Base-by-base conservation (phyloP, 2,329 filamentous ascomycete genomes). In the Monosporascus sp. region DNA sequence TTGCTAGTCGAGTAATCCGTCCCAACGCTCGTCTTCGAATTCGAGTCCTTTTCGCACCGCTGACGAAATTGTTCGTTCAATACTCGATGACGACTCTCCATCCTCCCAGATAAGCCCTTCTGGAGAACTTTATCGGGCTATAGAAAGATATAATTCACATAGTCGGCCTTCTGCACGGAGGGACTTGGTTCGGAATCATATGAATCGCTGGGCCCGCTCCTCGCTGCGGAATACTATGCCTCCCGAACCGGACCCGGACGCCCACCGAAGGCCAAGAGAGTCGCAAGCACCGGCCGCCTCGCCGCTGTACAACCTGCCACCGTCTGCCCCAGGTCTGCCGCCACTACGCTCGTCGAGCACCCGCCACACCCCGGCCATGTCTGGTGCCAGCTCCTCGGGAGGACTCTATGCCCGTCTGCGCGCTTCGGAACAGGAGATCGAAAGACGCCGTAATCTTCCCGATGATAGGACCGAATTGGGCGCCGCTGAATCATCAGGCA, bases 71-170 rank as follows among this genome's bases (percentile, higher is more conserved):
- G 64, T 74, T 24, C 68, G 67, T 49, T 71, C 68, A 51, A 72
- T 73, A 51, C 68, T 74, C 61, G 68, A 74, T 63, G 68, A 70
- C 55, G 63, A 69, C 57, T 61, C 69, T 52, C 56, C 68, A 17
- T 62, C 68, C 56, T 60, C 66, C 52, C 63, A 72, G 43, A 69
- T 74, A 45, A 74, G 70, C 49, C 70, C 71, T 20, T 76, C 73
- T 26, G 72, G 72, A 58, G 72, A 77, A 63, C 60, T 76, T 48
- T 72, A 69, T 56, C 65, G 72, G 59, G 69, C 70, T 49, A 70
- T 77, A 70, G 72, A 72, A 57, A 67, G 71, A 54, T 73, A 68
- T 51, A 67, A 73, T 59, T 62, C 68, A 51, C 59, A 63, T 53
- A 60, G 59, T 49, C 54, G 59, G 48, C 51, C 65, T 51, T 41